Base-by-base conservation (phyloP, 192 early-diverging fungal species). In the Coemansia sp. region DNA sequence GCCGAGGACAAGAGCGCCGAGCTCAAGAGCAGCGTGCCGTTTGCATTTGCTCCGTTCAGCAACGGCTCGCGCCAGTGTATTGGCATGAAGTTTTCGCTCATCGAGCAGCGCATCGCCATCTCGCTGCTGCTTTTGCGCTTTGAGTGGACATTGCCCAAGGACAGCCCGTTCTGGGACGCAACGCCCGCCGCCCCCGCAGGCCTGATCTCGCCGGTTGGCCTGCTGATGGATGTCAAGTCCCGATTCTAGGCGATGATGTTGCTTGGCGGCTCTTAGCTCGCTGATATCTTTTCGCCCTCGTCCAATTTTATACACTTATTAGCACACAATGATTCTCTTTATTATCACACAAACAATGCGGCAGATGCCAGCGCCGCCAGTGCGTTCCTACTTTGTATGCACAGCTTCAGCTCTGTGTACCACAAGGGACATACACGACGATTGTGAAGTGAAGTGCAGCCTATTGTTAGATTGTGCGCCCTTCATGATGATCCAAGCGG, bases 71-170 rank as follows among this genome's bases (percentile, higher is more conserved):
- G 85, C 46, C 76, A 87, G 71, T 90, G 86, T 68, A 75, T 89
- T 19, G 90, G 87, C 46, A 86, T 86, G 86, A 87, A 87, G 62
- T 91, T 90, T 62, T 78, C 82, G 23, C 67, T 90, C 16, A 63
- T 83, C 13, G 88, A 90, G 63, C 87, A 87, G 70, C 77, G 79
- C 10, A 81, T 90, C 8, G 74, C 85, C 16, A 69, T 89, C 10
- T 59, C 85, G 4, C 87, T 89, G 72, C 39, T 85, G 30, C 72
- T 88, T 11, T 66, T 72, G 40, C 66, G 69, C 42, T 88, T 83
- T 68, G 70, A 76, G 37, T 85, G 84, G 79, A 71, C 78, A 10
- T 67, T 84, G 68, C 80, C 80, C 46, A 61, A 67, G 46, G 52
- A 74, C 64, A 82, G 80, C 44, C 80, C 71, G 4, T 82, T 82